Base-by-base conservation (phyloP, 805 yeast genomes). In the Pichia sporocuriosa region DNA sequence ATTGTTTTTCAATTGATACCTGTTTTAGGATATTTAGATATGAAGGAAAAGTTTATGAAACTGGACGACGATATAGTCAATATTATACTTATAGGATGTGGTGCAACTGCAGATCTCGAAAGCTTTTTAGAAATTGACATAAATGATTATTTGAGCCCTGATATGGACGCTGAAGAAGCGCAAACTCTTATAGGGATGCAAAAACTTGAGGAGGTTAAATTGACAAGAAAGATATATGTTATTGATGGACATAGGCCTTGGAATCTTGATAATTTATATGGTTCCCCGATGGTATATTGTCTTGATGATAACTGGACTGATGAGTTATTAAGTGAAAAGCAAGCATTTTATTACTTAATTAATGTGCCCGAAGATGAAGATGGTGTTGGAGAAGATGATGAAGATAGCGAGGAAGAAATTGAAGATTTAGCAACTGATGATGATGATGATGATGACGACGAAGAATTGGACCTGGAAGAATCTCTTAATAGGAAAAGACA, bases 231-330 rank as follows among this genome's bases (percentile, higher is more conserved):
- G 43, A 73, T 90, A 2, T 94, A 86, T 54, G 75, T 94, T 10
- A 70, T 93, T 42, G 99, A 93, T 62, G 88, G 95, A 3, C 93
- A 84, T 50, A 68, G 97, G 49, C 99, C 98, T 4, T 93, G 98
- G 97, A 89, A 89, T 62, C 66, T 93, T 49, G 96, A 89, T 58
- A 93, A 93, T 57, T 55, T 93, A 35, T 89, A 84, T 68, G 96
- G 95, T 1, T 80, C 90, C 6, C 77, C 77, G 9, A 70, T 77
- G 48, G 76, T 93, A 4, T 71, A 70, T 6, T 89, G 97, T 60
- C 74, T 89, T 46, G 97, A 89, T 56, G 97, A 90, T 58, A 96
- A 96, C 0, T 70, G 84, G 2, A 84, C 81, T 25, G 74, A 71
- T 27, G 78, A 75, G 38, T 59, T 89, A 39, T 47, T 46, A 12